phyloP scores from a whole-genome alignment of 1,284 basidiomycete genomes.

The Pseudozyma pruni region DNA sequence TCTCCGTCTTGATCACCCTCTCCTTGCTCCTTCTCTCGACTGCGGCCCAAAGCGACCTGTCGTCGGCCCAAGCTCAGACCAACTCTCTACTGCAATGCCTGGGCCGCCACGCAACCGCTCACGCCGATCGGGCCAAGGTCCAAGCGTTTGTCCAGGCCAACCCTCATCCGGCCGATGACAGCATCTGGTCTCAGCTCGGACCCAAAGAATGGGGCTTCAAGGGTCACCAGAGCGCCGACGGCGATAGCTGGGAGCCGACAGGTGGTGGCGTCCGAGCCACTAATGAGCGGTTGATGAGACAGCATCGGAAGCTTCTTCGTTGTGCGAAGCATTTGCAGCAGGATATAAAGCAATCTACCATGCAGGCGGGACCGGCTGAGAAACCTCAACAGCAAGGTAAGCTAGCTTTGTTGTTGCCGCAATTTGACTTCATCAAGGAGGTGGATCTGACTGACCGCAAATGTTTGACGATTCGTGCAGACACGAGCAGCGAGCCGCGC shows the following conservation, averaged over 20 bases:
- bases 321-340: constrained; percentile 8
- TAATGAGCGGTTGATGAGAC: constrained; percentile 1
- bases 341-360: neutral
- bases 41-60: neutral
- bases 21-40: neutral
- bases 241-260: constrained; percentile 6
- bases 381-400: no score
- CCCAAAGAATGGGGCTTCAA: constrained; percentile 27
- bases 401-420: no score
- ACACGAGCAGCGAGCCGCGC: neutral
- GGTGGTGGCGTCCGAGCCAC: neutral
- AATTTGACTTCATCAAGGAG: no score
- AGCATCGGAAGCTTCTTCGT: constrained; percentile 6
- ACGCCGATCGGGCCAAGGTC: constrained; percentile 8
- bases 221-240: neutral
- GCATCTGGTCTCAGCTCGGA: constrained; percentile 4
- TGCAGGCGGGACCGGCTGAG: no score
- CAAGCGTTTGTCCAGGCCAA: constrained; percentile 5
- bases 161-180: constrained; percentile 8
- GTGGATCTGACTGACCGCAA: no score
- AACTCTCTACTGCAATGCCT: constrained; percentile 16
- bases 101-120: neutral
- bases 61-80: neutral
- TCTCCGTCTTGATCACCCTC: neutral
- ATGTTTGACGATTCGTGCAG: no score